Evolutionary conservation across 495 filamentous ascomycete species (phyloP), one percentile per base, ranked within the genome.

Genomic region (Eremomyces bilateralis): DNA sequence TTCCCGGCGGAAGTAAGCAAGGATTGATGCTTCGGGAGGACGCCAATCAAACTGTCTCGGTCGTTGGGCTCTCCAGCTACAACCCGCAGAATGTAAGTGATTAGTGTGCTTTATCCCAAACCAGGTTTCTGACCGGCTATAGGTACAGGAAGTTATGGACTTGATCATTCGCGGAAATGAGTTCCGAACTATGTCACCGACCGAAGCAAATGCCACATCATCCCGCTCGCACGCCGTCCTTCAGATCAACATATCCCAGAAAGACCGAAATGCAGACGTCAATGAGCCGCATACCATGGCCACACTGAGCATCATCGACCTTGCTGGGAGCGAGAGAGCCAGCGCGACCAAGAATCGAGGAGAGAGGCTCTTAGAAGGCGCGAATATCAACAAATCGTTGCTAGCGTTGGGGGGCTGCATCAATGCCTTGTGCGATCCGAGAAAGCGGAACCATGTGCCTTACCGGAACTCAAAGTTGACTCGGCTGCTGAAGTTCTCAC

Each of bases 401-500:
- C 72, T 97, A 19, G 84, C 88, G 1, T 59, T 99, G 15, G 88
- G 88, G 39, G 88, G 88, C 57, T 99, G 88, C 57, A 99, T 99
- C 60, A 99, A 99, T 49, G 90, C 88, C 12, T 73, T 99, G 21
- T 99, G 88, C 58, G 88, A 99, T 52, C 73, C 80, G 15, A 70
- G 77, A 21, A 93, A 90, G 60, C 73, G 68, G 36, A 91, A 91
- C 43, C 88, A 99, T 49, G 76, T 99, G 10, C 88, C 88, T 1
- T 99, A 99, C 58, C 71, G 88, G 38, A 94, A 99, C 56, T 94
- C 84, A 21, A 99, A 95, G 47, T 71, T 99, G 32, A 99, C 88
- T 1, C 76, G 88, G 28, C 61, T 99, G 1, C 69, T 99, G 18
- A 99, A 99, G 43, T 99, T 99, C 57, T 90, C 83, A 1, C 65